Conservation (phyloP, 1,284 basidiomycete species). For the Xerocomus amazonicus region DNA sequence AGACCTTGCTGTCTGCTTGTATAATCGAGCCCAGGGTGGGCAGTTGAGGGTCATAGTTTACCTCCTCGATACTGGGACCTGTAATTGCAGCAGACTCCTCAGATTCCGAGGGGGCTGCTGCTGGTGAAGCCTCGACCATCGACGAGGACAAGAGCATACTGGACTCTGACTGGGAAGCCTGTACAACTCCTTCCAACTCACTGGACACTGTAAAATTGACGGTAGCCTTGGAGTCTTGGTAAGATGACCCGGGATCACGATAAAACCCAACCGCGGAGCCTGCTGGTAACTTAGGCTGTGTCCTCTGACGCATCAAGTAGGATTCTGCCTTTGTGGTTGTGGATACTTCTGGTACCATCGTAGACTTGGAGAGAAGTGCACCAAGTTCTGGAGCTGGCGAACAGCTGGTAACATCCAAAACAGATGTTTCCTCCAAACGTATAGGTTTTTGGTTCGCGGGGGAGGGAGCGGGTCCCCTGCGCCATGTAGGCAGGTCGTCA, state of each 20-base stretch:
- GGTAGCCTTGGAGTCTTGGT: constrained; percentile 40
- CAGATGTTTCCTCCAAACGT: constrained; percentile 9
- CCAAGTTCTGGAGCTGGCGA: constrained; percentile 24
- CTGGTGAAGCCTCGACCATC: constrained; percentile 11
- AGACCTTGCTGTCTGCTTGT: constrained; percentile 42
- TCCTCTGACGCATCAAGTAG: constrained; percentile 26
- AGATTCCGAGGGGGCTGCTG: constrained; percentile 3
- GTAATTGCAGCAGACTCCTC: constrained; percentile 6
- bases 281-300: constrained; percentile 41
- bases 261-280: constrained; percentile 73
- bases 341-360: constrained; percentile 9
- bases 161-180: constrained; percentile 10
- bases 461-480: constrained; percentile 36
- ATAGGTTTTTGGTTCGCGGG: constrained; percentile 8
- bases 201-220: constrained; percentile 75
- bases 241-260: constrained; percentile 51
- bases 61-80: constrained; percentile 24
- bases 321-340: constrained; percentile 22
- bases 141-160: constrained; percentile 30
- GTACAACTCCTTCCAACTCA: constrained; percentile 53
- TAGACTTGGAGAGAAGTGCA: constrained; percentile 6
- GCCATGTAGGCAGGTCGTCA: constrained; percentile 58
- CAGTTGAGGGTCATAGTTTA: constrained; percentile 18
- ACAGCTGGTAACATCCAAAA: constrained; percentile 29
- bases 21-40: constrained; percentile 30